Percentiles rank a stretch among this genome's conserved stretches.
phyloP scores from a whole-genome alignment of 352 stramenopile genomes.

The Globisporangium viniferum region DNA sequence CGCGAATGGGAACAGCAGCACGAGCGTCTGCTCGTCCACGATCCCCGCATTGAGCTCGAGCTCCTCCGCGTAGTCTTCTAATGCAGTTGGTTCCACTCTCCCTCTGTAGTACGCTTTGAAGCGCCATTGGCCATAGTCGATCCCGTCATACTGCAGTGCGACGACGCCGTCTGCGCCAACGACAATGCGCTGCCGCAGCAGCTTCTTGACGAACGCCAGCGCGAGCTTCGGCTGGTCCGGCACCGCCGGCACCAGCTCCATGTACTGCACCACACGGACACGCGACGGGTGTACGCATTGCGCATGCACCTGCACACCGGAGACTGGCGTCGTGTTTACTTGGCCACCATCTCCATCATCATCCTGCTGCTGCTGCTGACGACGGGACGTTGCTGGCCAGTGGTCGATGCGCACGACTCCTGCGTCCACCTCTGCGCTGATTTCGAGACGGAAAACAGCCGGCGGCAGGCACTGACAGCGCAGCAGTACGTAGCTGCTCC shows the following conservation, averaged over 20 bases:
- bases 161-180: slow-evolving; percentile 24
- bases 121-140: slow-evolving; percentile 60
- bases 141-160: slow-evolving; percentile 38
- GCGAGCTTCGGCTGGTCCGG: slow-evolving; percentile 39
- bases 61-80: neutral
- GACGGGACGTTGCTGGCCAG: slow-evolving; percentile 24
- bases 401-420: slow-evolving; percentile 40
- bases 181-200: slow-evolving; percentile 45
- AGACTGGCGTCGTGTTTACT: neutral
- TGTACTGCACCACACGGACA: slow-evolving; percentile 45
- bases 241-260: slow-evolving; percentile 38
- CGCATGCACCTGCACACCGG: slow-evolving; percentile 14
- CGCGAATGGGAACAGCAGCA: slow-evolving; percentile 51
- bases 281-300: slow-evolving; percentile 23
- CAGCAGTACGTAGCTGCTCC: slow-evolving; percentile 31
- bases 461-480: slow-evolving; percentile 3
- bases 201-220: slow-evolving; percentile 49
- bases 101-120: slow-evolving; percentile 49
- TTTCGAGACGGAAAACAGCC: slow-evolving; percentile 43
- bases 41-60: slow-evolving; percentile 32
- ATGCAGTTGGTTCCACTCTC: neutral
- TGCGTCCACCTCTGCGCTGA: slow-evolving; percentile 15
- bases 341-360: neutral
- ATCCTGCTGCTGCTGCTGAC: neutral
- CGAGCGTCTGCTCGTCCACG: slow-evolving; percentile 57